Percentiles rank a stretch among this genome's conserved stretches.
Conservation (phyloP, 2,329 filamentous ascomycete genomes). For the Colletotrichum liriopes region DNA sequence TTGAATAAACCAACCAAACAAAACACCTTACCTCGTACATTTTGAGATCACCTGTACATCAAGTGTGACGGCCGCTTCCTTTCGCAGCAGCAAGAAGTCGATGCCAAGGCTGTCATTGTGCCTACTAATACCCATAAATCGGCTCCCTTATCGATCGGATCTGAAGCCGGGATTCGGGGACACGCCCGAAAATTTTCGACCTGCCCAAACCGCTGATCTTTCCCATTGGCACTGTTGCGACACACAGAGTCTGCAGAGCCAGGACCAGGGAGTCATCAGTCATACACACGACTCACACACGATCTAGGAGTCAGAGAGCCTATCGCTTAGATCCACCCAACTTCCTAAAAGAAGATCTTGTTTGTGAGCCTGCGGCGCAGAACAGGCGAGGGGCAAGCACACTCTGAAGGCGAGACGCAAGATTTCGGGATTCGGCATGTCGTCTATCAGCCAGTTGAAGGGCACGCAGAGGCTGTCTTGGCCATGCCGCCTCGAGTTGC, state of each 20-base stretch:
- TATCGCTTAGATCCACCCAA: conserved; percentile 29
- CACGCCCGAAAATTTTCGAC: conserved; percentile 29
- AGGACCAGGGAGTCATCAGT: conserved; percentile 32
- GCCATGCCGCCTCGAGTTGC: conserved; percentile 10
- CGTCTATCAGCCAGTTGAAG: conserved; percentile 21
- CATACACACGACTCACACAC: conserved; percentile 34
- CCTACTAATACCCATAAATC: conserved; percentile 25
- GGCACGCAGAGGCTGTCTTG: conserved; percentile 24
- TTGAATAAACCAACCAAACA: conserved; percentile 1
- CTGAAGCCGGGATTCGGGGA: conserved; percentile 36
- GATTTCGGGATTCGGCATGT: conserved; percentile 28
- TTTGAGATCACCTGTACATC: not conserved
- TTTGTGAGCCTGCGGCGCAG: conserved; percentile 17
- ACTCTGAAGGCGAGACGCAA: not conserved
- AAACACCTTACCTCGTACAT: not conserved
- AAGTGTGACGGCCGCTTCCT: not conserved
- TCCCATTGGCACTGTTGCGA: conserved; percentile 18
- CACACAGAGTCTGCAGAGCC: conserved; percentile 29
- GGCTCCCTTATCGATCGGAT: conserved; percentile 38
- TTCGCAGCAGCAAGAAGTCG: not conserved
- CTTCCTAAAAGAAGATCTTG: conserved; percentile 1
- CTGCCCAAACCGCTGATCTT: conserved; percentile 31
- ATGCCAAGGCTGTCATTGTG: conserved; percentile 8
- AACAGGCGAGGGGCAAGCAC: conserved; percentile 3
- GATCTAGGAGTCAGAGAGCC: conserved; percentile 32